Percentiles rank a stretch among this genome's conserved stretches.
phyloP scores from a whole-genome alignment of 352 stramenopile species.

The Phytophthora tentaculata region DNA sequence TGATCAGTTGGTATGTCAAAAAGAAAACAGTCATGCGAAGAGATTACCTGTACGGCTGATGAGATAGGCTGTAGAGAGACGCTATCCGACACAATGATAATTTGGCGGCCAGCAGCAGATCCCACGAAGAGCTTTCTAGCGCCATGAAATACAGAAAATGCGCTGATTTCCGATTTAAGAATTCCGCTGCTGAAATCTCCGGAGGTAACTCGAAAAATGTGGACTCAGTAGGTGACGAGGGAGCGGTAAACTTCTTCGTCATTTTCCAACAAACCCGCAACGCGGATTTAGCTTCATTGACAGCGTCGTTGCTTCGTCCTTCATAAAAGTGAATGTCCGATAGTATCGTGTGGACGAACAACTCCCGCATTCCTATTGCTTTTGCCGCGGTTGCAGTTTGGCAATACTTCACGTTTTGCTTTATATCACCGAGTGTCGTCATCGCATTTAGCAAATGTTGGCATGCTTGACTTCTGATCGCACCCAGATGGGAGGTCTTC shows the following conservation, averaged over 20 bases:
- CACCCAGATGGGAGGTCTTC: slow-evolving; percentile 8
- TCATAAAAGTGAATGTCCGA: slow-evolving; percentile 64
- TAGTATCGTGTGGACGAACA: slow-evolving; percentile 53
- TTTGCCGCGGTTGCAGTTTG: slow-evolving; percentile 30
- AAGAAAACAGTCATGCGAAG: background rate
- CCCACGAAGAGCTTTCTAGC: slow-evolving; percentile 77
- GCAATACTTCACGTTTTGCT: slow-evolving; percentile 9
- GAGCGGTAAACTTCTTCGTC: slow-evolving; percentile 46
- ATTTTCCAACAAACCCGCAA: slow-evolving; percentile 78
- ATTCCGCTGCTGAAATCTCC: slow-evolving; percentile 33
- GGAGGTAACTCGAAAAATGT: slow-evolving; percentile 49
- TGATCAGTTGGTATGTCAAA: slow-evolving; percentile 5
- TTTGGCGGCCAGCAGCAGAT: slow-evolving; percentile 64
- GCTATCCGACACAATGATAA: slow-evolving; percentile 67
- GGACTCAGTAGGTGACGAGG: slow-evolving; percentile 12
- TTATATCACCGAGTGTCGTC: slow-evolving; percentile 22
- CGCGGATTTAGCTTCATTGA: slow-evolving; percentile 62
- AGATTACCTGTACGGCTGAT: slow-evolving; percentile 59
- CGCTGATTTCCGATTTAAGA: slow-evolving; percentile 22
- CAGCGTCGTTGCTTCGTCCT: slow-evolving; percentile 48
- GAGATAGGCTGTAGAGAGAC: slow-evolving; percentile 53
- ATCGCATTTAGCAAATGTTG: slow-evolving; percentile 37
- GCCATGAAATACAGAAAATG: slow-evolving; percentile 64
- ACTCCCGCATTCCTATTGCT: slow-evolving; percentile 56
- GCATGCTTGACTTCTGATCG: slow-evolving; percentile 23